These are phyloP conservation scores for Tolypocladium album DNA, from an alignment of 2,329 filamentous ascomycete species.

Conservation along the genomic window DNA sequence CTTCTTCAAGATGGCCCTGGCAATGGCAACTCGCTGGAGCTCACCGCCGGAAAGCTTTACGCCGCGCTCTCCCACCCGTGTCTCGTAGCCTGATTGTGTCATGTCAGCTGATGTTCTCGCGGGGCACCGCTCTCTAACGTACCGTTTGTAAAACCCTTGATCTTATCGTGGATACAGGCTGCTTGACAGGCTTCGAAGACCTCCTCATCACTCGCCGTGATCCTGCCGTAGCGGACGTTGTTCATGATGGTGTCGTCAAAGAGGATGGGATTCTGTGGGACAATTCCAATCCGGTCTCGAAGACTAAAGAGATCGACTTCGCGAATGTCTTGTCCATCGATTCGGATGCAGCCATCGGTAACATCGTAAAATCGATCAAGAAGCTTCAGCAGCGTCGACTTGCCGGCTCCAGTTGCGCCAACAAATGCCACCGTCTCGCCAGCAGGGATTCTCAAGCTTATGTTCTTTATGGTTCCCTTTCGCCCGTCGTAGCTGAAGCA, in stretches of 20 bases:
- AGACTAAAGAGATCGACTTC: constrained; percentile 41
- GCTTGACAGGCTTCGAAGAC: constrained; percentile 43
- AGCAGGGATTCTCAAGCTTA: constrained; percentile 38
- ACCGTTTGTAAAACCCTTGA: constrained; percentile 41
- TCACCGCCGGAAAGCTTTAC: constrained; percentile 56
- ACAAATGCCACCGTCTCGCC: constrained; percentile 50
- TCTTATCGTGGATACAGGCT: constrained; percentile 48
- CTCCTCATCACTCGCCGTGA: constrained; percentile 43
- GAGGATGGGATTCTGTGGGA: constrained; percentile 43
- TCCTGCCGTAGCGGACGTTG: constrained; percentile 46
- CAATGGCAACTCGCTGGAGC: constrained; percentile 56
- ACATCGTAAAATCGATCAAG: constrained; percentile 50
- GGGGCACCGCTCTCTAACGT: constrained; percentile 1
- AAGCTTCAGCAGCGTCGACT: constrained; percentile 48
- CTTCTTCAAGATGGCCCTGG: constrained; percentile 60
- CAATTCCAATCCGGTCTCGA: constrained; percentile 42
- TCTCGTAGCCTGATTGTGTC: constrained; percentile 30
- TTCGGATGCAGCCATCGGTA: constrained; percentile 37
- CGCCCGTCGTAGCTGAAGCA: constrained; percentile 50
- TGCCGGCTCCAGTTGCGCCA: constrained; percentile 48
- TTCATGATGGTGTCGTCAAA: constrained; percentile 50
- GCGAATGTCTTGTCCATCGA: constrained; percentile 47
- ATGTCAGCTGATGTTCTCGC: background rate
- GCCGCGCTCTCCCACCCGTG: constrained; percentile 39
- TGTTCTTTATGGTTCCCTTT: constrained; percentile 43